Conservation (phyloP, 2,329 filamentous ascomycete species). For the Periconia sp. region DNA sequence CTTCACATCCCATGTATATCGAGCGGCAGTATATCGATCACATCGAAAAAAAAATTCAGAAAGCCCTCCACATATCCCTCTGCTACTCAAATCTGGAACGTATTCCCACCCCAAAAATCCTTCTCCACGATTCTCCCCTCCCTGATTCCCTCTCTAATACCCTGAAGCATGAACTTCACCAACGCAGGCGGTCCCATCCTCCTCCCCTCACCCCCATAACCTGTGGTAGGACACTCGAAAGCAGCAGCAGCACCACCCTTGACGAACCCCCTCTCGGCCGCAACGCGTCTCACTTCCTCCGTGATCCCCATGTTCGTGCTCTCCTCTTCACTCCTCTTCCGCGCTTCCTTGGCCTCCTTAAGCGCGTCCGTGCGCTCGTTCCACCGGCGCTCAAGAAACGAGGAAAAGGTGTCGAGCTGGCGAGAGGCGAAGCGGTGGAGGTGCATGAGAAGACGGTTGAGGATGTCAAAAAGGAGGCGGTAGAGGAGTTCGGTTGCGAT, state of each 20-base stretch:
- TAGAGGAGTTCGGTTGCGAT: slow-evolving; percentile 35
- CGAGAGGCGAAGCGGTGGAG: slow-evolving; percentile 26
- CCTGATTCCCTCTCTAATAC: slow-evolving; percentile 28
- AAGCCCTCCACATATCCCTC: neutral
- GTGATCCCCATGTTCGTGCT: slow-evolving; percentile 12
- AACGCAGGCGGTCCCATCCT: slow-evolving; percentile 21
- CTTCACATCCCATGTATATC: too few species aligned
- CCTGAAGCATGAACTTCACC: slow-evolving; percentile 26
- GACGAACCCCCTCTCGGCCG: slow-evolving; percentile 13
- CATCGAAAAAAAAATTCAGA: too few species aligned
- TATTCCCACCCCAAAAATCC: slow-evolving; percentile 25
- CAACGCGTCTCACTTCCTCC: slow-evolving; percentile 25
- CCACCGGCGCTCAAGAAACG: slow-evolving; percentile 26
- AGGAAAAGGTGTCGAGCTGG: slow-evolving; percentile 25
- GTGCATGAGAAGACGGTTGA: slow-evolving; percentile 25
- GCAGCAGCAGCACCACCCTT: neutral
- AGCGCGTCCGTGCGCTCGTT: slow-evolving; percentile 16
- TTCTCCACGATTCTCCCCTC: slow-evolving; percentile 28
- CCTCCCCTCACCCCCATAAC: neutral
- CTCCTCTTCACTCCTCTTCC: neutral
- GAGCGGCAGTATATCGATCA: too few species aligned
- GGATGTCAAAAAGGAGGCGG: slow-evolving; percentile 30
- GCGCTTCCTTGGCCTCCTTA: neutral
- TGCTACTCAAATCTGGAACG: neutral
- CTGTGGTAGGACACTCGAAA: neutral